These are phyloP conservation scores for Sordaria brevicollis DNA, from an alignment of 495 filamentous ascomycete genomes.

Conservation along the genomic window DNA sequence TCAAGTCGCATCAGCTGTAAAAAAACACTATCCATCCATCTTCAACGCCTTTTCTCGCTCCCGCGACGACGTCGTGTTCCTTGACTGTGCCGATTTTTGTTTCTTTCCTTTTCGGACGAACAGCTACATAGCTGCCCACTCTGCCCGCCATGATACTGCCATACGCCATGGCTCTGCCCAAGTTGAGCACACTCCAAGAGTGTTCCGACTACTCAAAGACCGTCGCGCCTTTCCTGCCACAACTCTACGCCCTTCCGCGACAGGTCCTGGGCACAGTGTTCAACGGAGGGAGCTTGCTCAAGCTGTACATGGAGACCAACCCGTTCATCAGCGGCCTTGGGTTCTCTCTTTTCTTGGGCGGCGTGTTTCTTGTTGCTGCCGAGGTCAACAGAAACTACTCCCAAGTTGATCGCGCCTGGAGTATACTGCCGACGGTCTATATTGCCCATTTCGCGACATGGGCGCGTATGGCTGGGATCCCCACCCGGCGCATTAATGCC, in stretches of 20 bases:
- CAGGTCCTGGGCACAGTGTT: conserved; percentile 45
- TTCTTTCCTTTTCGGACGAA: background rate
- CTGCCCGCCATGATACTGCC: background rate
- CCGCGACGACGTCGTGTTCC: background rate
- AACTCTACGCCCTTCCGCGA: conserved; percentile 62
- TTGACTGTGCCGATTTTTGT: background rate
- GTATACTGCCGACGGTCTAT: conserved; percentile 76
- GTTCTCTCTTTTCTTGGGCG: conserved; percentile 55
- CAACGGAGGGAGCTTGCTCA: conserved; percentile 42
- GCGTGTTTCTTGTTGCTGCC: conserved; percentile 57
- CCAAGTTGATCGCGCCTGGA: conserved; percentile 89
- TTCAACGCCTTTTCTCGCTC: background rate
- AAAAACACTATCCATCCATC: background rate
- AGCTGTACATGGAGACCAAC: conserved; percentile 79
- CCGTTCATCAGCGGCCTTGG: conserved; percentile 70
- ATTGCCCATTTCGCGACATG: conserved; percentile 78
- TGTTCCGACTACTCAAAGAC: conserved; percentile 62
- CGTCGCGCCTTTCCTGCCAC: conserved; percentile 64
- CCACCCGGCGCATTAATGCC: conserved; percentile 63
- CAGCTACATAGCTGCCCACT: background rate
- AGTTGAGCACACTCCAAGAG: conserved; percentile 55
- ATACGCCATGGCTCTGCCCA: conserved; percentile 54
- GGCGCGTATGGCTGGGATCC: conserved; percentile 62
- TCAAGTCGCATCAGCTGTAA: background rate
- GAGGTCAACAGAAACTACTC: conserved; percentile 90